Conservation (phyloP, 2,329 filamentous ascomycete genomes). For the Microdochium bolleyi region DNA sequence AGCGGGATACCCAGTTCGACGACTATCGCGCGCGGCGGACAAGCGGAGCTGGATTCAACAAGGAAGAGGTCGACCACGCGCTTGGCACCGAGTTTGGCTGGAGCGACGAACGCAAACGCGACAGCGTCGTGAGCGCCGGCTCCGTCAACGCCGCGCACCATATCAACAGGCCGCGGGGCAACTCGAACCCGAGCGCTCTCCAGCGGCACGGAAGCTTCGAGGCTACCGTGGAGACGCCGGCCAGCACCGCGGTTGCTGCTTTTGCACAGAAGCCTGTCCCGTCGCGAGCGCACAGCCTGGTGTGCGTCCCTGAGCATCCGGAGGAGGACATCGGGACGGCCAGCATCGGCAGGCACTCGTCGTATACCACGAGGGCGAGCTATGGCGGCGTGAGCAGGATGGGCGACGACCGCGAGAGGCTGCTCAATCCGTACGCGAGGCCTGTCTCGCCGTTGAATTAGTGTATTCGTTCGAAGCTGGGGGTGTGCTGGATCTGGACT, state of each 20-base stretch:
- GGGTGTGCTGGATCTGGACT: no score
- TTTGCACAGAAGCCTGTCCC: background rate
- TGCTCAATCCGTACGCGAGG: background rate
- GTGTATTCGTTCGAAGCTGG: no score
- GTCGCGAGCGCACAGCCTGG: conserved; percentile 14
- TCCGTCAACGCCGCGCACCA: conserved; percentile 6
- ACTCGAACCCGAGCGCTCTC: conserved; percentile 6
- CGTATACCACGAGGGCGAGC: background rate
- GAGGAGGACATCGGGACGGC: conserved; percentile 12
- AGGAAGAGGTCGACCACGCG: conserved; percentile 17
- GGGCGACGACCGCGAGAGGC: background rate
- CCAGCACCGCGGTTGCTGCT: background rate
- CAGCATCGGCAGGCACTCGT: background rate
- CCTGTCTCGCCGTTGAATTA: background rate
- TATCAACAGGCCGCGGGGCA: conserved; percentile 10
- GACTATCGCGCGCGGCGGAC: conserved; percentile 29
- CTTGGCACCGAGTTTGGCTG: conserved; percentile 24
- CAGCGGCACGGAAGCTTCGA: conserved; percentile 15
- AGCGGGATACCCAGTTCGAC: conserved; percentile 39
- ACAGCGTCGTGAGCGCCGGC: conserved; percentile 9
- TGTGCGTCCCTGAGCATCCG: conserved; percentile 18
- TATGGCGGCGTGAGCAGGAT: background rate
- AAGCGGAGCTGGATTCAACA: conserved; percentile 13
- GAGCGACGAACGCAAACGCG: conserved; percentile 3
- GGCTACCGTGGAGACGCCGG: conserved; percentile 8